These are phyloP conservation scores for Histomonas meleagridis DNA, from an alignment of 208 protist species.

Conservation along the genomic window DNA sequence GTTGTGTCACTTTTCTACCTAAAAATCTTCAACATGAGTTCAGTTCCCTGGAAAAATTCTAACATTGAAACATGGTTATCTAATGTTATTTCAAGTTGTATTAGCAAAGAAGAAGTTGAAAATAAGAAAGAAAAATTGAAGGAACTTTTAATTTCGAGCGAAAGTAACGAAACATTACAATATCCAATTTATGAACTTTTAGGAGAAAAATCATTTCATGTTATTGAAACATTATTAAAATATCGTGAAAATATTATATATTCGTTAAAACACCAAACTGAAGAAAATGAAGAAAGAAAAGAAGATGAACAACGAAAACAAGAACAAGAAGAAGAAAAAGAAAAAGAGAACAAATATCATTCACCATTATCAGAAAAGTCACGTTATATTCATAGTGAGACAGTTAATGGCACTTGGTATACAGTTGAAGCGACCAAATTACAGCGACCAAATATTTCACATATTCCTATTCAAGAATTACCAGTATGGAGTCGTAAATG, in stretches of 20 bases:
- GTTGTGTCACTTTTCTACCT: too few species aligned
- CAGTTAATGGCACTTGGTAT: neutral
- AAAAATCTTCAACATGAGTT: too few species aligned
- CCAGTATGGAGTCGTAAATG: constrained; percentile 61
- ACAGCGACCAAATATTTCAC: neutral
- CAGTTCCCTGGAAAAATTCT: neutral
- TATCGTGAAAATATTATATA: neutral
- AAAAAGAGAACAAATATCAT: too few species aligned
- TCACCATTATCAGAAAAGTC: neutral
- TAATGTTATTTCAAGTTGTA: neutral
- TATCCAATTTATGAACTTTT: neutral
- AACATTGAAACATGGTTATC: neutral
- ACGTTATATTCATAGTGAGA: neutral
- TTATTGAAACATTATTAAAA: neutral
- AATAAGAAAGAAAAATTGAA: neutral
- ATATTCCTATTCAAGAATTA: constrained; percentile 60
- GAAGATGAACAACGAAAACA: too few species aligned
- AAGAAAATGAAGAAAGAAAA: too few species aligned
- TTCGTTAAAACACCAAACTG: too few species aligned
- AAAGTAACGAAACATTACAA: neutral
- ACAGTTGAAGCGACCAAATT: neutral
- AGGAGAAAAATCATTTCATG: neutral
- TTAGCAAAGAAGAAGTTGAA: neutral
- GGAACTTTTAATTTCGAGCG: neutral
- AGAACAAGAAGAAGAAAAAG: too few species aligned